Evolutionary conservation across 352 stramenopile genomes (phyloP).

Genomic region (Phytopythium helicoides): DNA sequence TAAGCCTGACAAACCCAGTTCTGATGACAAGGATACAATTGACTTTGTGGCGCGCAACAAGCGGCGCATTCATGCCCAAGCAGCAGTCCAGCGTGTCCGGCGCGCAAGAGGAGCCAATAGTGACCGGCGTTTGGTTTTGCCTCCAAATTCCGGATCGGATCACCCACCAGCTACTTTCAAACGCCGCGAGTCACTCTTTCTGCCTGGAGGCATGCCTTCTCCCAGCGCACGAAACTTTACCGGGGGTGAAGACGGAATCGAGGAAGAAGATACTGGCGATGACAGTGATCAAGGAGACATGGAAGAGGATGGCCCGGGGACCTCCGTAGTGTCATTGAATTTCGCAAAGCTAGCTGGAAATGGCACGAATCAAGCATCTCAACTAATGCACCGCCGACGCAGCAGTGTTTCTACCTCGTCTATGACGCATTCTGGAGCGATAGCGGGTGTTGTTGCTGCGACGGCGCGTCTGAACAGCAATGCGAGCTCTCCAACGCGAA

Average conservation of each 20-base stretch:
- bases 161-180: slow-evolving; percentile 10
- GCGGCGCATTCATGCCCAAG: slow-evolving; percentile 18
- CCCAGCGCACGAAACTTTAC: not conserved
- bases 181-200: slow-evolving; percentile 35
- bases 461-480: not conserved
- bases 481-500: not conserved
- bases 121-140: not conserved
- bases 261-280: not conserved
- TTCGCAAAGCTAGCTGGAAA: too few species aligned
- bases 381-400: too few species aligned
- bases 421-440: too few species aligned
- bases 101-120: slow-evolving; percentile 6
- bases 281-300: not conserved
- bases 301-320: not conserved
- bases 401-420: too few species aligned
- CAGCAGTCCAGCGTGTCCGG: slow-evolving; percentile 18
- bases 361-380: too few species aligned
- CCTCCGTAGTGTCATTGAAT: too few species aligned
- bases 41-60: slow-evolving; percentile 38
- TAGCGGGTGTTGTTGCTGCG: too few species aligned
- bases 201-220: not conserved
- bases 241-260: not conserved
- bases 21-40: slow-evolving; percentile 1
- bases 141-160: not conserved
- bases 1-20: not conserved